A percentile compares a stretch with the other conserved stretches of the same genome.
Conservation (phyloP, 352 stramenopile genomes). For the Pythium phragmitis region DNA sequence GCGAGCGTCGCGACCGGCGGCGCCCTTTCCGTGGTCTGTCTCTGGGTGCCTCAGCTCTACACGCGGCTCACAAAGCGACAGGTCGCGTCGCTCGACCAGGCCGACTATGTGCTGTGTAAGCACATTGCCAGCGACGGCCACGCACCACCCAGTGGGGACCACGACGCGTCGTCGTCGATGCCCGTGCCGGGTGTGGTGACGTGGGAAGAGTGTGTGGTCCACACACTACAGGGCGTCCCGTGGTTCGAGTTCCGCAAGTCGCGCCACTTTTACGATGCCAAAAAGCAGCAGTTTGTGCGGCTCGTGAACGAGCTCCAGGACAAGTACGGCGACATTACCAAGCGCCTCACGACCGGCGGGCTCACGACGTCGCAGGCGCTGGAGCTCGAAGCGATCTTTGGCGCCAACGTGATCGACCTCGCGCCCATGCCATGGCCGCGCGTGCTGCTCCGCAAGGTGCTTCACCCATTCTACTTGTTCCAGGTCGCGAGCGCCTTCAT, state of each 20-base stretch:
- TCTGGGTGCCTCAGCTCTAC: slow-evolving; percentile 61
- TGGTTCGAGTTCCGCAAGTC: slow-evolving; percentile 78
- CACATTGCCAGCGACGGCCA: not conserved
- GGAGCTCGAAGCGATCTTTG: slow-evolving; percentile 46
- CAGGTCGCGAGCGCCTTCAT: slow-evolving; percentile 64
- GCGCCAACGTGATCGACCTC: slow-evolving; percentile 59
- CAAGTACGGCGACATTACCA: slow-evolving; percentile 33
- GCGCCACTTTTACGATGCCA: slow-evolving; percentile 60
- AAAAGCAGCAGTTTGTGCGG: slow-evolving; percentile 47
- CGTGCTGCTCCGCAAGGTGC: slow-evolving; percentile 63
- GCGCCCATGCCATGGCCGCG: slow-evolving; percentile 39
- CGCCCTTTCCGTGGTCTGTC: slow-evolving; percentile 38
- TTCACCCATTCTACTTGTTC: slow-evolving; percentile 84
- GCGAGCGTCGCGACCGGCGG: slow-evolving; percentile 42
- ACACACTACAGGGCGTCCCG: slow-evolving; percentile 22
- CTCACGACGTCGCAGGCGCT: slow-evolving; percentile 31
- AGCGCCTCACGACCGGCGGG: slow-evolving; percentile 23
- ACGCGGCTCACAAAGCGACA: slow-evolving; percentile 51
- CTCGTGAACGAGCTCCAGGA: slow-evolving; percentile 63
- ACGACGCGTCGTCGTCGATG: not conserved
- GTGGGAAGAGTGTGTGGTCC: slow-evolving; percentile 51
- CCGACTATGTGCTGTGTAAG: slow-evolving; percentile 55
- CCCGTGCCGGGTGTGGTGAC: slow-evolving; percentile 5
- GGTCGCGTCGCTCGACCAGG: slow-evolving; percentile 40
- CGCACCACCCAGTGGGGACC: not conserved